Conservation (phyloP, 169 alveolate species). For the Plasmodium vinckei region DNA sequence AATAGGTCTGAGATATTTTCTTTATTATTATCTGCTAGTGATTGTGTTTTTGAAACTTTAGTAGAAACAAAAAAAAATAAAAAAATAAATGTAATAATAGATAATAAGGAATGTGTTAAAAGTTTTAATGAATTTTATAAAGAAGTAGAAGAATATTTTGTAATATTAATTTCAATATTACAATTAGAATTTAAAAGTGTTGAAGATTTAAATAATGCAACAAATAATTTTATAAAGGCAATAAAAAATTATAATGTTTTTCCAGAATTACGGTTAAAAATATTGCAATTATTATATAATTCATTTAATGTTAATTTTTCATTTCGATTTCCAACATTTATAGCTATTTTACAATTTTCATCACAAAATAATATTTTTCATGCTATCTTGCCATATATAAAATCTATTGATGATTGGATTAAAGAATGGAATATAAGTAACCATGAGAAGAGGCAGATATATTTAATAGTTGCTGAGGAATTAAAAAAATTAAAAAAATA, state of each 20-base stretch:
- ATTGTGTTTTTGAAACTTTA: slow-evolving; percentile 80
- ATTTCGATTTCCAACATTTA: slow-evolving; percentile 79
- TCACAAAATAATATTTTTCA: slow-evolving; percentile 80
- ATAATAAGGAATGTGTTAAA: slow-evolving; percentile 68
- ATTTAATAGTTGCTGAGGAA: slow-evolving; percentile 80
- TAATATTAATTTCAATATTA: slow-evolving; percentile 82
- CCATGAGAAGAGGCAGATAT: slow-evolving; percentile 75
- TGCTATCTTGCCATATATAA: slow-evolving; percentile 76
- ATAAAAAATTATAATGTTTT: slow-evolving; percentile 77
- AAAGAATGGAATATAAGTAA: slow-evolving; percentile 79
- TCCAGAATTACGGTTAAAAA: slow-evolving; percentile 78
- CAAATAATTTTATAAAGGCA: slow-evolving; percentile 78
- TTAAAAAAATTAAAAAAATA: slow-evolving; percentile 79
- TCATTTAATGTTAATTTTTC: slow-evolving; percentile 80
- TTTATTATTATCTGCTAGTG: slow-evolving; percentile 81
- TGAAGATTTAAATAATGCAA: slow-evolving; percentile 84
- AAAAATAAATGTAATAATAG: slow-evolving; percentile 72
- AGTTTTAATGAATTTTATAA: slow-evolving; percentile 41
- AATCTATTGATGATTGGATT: slow-evolving; percentile 83
- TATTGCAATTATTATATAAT: slow-evolving; percentile 83
- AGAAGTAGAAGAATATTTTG: slow-evolving; percentile 85
- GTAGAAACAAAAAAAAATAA: slow-evolving; percentile 82
- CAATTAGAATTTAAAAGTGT: slow-evolving; percentile 83
- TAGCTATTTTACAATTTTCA: slow-evolving; percentile 82
- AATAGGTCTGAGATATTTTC: slow-evolving; percentile 82